Conservation (phyloP, 2,329 filamentous ascomycete species). For the Diplodia intermedia region DNA sequence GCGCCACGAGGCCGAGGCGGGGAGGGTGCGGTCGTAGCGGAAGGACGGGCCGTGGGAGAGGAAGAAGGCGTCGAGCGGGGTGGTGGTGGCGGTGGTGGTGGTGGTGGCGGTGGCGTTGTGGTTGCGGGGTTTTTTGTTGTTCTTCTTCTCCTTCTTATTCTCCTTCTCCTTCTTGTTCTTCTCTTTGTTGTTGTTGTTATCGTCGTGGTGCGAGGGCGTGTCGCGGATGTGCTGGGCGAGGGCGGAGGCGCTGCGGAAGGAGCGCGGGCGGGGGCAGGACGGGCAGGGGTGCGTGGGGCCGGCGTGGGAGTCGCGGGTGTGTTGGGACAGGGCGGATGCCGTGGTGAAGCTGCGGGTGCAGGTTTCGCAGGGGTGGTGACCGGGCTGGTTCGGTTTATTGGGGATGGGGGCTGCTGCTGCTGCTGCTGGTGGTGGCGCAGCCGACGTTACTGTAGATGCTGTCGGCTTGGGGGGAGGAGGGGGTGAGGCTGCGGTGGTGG, state of each 20-base stretch:
- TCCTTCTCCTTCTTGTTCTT: too few relatives aligned
- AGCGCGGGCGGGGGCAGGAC: neutral
- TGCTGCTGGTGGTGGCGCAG: neutral
- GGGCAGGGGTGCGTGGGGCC: neutral
- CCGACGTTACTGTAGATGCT: neutral
- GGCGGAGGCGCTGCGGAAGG: neutral
- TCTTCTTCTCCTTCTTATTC: neutral
- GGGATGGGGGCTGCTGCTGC: neutral
- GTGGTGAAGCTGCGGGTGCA: slow-evolving; percentile 2
- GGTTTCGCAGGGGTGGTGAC: neutral
- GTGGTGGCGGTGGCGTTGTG: neutral
- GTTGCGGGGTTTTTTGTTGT: too few relatives aligned
- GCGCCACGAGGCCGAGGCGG: neutral
- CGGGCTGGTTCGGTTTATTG: too few relatives aligned
- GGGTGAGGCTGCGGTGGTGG: neutral
- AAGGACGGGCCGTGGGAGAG: neutral
- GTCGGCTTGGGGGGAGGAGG: neutral
- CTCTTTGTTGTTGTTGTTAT: neutral
- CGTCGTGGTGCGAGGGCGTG: neutral
- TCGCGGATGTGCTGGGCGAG: slow-evolving; percentile 8
- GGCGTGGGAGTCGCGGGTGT: slow-evolving; percentile 5
- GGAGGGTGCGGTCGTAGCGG: neutral
- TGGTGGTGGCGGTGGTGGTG: neutral
- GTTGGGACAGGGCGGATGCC: neutral
- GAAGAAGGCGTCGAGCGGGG: slow-evolving; percentile 12